Evolutionary conservation across 1,284 basidiomycete genomes (phyloP), one percentile per base, ranked within the genome.

Genomic region (Puccinia horiana): DNA sequence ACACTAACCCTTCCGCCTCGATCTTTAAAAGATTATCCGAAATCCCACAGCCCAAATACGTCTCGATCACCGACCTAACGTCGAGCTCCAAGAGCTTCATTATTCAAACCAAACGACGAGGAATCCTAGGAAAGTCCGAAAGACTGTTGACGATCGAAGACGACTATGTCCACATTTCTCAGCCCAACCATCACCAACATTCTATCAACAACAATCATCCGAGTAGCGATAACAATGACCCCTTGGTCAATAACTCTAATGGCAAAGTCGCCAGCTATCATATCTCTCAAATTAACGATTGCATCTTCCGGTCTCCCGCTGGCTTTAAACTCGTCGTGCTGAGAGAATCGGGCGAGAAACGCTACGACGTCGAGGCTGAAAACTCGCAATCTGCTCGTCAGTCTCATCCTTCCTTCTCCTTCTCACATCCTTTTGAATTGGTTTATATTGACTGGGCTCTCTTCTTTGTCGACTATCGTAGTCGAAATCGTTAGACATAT

Each of bases 281-380:
- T 86, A 92, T 98, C 85, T 93, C 93, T 85, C 92, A 92, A 83
- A 92, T 99, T 56, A 90, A 91, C 23, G 91, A 91, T 47, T 94
- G 93, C 58, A 52, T 86, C 93, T 94, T 84, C 92, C 95, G 85
- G 93, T 91, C 91, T 5, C 91, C 92, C 29, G 90, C 92, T 2
- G 91, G 91, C 35, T 96, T 99, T 90, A 97, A 97, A 88, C 88
- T 94, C 35, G 89, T 93, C 58, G 92, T 94, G 4, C 90, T 90
- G 85, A 88, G 91, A 61, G 92, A 92, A 70, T 90, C 90, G 14
- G 90, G 86, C 29, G 88, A 89, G 83, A 99, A 99, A 89, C 90
- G 96, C 47, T 99, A 98, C 86, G 96, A 99, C 85, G 98, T 98
- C 86, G 97, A 99, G 88, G 96, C 95, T 0, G 96, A 97, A 87